Percentiles rank a stretch among this genome's conserved stretches.
These are phyloP conservation scores for Talinum fruticosum DNA, from an alignment of 148 eudicot genomes.

Conservation along the genomic window DNA sequence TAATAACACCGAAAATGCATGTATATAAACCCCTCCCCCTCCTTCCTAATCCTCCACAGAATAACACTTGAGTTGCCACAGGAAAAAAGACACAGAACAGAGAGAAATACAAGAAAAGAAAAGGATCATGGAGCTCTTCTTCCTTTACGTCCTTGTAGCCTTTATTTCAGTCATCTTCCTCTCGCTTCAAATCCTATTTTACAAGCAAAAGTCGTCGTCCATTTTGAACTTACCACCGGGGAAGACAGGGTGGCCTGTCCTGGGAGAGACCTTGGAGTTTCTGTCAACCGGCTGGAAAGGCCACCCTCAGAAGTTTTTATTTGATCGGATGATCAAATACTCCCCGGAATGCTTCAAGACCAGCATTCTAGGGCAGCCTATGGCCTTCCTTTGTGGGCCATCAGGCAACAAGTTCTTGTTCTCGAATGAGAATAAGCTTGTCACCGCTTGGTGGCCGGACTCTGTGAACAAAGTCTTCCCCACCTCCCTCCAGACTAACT, in stretches of 20 bases:
- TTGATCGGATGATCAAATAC: slow-evolving; percentile 27
- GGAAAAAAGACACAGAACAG: not conserved
- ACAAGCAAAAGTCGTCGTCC: slow-evolving; percentile 2
- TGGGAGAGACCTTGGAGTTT: slow-evolving; percentile 44
- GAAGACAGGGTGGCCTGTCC: slow-evolving; percentile 32
- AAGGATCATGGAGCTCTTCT: slow-evolving; percentile 30
- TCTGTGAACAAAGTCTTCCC: slow-evolving; percentile 38
- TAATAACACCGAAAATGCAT: not conserved
- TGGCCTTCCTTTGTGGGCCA: slow-evolving; percentile 37
- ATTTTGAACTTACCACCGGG: slow-evolving; percentile 39
- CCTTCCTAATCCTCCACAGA: not conserved
- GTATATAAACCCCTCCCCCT: not conserved
- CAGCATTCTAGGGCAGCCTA: slow-evolving; percentile 24
- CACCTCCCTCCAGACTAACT: slow-evolving; percentile 31
- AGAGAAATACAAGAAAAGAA: too few species aligned
- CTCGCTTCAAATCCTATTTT: slow-evolving; percentile 21
- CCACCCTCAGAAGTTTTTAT: slow-evolving; percentile 32
- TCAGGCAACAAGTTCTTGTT: slow-evolving; percentile 50
- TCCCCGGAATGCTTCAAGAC: slow-evolving; percentile 32
- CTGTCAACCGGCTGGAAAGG: slow-evolving; percentile 31
- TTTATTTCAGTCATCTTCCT: slow-evolving; percentile 19
- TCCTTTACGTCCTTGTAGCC: slow-evolving; percentile 20
- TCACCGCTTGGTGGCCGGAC: slow-evolving; percentile 49
- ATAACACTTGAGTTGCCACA: not conserved
- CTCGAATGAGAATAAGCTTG: slow-evolving; percentile 47